Evolutionary conservation across 1,284 basidiomycete species (phyloP).

Genomic region (Ganoderma meredithae): DNA sequence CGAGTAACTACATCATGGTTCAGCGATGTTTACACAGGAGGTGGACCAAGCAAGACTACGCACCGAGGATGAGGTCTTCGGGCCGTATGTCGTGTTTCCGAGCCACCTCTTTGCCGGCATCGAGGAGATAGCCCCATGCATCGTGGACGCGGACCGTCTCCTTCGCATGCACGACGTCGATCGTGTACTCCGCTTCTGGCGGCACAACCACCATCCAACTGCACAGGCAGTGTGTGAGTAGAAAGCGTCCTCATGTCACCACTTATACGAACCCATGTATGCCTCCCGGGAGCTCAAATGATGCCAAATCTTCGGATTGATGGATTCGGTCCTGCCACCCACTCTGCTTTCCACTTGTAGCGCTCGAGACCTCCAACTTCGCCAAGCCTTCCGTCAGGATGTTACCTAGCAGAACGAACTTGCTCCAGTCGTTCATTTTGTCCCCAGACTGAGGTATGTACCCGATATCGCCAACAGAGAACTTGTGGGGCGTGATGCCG

Average conservation of each 20-base stretch:
- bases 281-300: slow-evolving; percentile 42
- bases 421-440: slow-evolving; percentile 36
- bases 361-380: slow-evolving; percentile 23
- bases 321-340: slow-evolving; percentile 32
- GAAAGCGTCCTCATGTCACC: neutral
- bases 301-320: slow-evolving; percentile 35
- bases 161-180: slow-evolving; percentile 48
- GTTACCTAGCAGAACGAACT: slow-evolving; percentile 52
- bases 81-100: slow-evolving; percentile 46
- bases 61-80: slow-evolving; percentile 55
- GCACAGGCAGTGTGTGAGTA: neutral
- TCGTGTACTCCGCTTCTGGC: slow-evolving; percentile 45
- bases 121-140: slow-evolving; percentile 54
- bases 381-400: slow-evolving; percentile 40
- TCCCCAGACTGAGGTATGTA: slow-evolving; percentile 47
- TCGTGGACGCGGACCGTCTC: slow-evolving; percentile 41
- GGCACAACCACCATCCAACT: slow-evolving; percentile 58
- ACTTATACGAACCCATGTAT: slow-evolving; percentile 47
- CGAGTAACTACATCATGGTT: slow-evolving; percentile 34
- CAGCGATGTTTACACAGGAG: neutral
- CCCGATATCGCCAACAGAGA: slow-evolving; percentile 54
- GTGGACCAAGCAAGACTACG: slow-evolving; percentile 18
- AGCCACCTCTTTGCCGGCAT: slow-evolving; percentile 45
- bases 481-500: slow-evolving; percentile 47
- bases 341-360: slow-evolving; percentile 36